Conservation (phyloP, 495 filamentous ascomycete species). For the Jackrogersella minutella region DNA sequence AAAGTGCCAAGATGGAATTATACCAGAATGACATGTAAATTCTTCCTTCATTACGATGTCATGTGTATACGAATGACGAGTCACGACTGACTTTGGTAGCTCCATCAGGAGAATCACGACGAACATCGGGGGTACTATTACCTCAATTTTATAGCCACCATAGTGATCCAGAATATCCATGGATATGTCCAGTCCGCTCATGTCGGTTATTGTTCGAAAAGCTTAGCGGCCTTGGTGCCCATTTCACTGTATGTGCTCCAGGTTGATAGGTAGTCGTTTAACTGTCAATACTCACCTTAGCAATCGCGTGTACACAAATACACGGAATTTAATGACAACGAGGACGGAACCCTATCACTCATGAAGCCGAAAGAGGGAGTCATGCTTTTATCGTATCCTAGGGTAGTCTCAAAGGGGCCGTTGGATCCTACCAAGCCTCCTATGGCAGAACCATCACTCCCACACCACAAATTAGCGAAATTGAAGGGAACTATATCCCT, state of each 20-base stretch:
- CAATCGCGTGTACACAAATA: constrained; percentile 41
- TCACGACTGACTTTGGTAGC: background rate
- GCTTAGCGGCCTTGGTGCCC: constrained; percentile 34
- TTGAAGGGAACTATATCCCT: background rate
- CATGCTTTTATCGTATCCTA: background rate
- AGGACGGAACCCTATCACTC: constrained; percentile 48
- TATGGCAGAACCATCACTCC: constrained; percentile 8
- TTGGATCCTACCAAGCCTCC: constrained; percentile 9
- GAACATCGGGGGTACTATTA: constrained; percentile 39
- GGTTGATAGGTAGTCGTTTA: too few relatives aligned
- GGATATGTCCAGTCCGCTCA: constrained; percentile 45
- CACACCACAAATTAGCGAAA: background rate
- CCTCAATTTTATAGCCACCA: constrained; percentile 36
- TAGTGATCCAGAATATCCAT: constrained; percentile 31
- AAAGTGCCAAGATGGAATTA: constrained; percentile 6
- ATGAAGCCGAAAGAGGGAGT: constrained; percentile 17
- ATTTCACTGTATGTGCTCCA: constrained; percentile 37
- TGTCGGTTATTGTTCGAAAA: constrained; percentile 35
- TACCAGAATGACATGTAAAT: constrained; percentile 19
- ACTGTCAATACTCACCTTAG: constrained; percentile 28
- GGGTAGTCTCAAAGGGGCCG: constrained; percentile 16
- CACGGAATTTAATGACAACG: constrained; percentile 45
- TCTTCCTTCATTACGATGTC: background rate
- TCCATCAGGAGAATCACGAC: constrained; percentile 7
- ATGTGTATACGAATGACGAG: background rate